These are phyloP conservation scores for Trichomonas vaginalis DNA, from an alignment of 208 protist genomes.

Conservation along the genomic window DNA sequence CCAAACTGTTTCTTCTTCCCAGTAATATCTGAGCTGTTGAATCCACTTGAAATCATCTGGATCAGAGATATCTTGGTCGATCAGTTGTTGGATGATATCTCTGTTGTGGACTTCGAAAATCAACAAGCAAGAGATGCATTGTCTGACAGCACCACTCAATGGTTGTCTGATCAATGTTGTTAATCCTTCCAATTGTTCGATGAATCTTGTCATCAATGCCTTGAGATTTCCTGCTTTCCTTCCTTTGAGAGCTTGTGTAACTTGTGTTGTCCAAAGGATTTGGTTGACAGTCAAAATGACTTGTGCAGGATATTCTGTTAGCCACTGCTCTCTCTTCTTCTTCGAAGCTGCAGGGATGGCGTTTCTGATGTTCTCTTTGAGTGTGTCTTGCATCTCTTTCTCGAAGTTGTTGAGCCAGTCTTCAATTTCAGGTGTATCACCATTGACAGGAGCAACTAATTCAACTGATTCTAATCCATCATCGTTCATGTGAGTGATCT, in stretches of 20 bases:
- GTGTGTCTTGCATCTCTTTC: constrained; percentile 23
- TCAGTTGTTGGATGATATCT: constrained; percentile 43
- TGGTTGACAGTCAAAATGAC: constrained; percentile 69
- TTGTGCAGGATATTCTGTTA: constrained; percentile 67
- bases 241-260: constrained; percentile 59
- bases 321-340: constrained; percentile 59
- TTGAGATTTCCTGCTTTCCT: not conserved
- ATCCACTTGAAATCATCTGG: constrained; percentile 78
- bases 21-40: constrained; percentile 83
- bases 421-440: constrained; percentile 62
- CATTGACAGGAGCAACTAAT: constrained; percentile 24
- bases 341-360: constrained; percentile 20
- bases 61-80: constrained; percentile 62
- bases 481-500: constrained; percentile 50
- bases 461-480: constrained; percentile 33
- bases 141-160: not conserved
- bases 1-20: constrained; percentile 42
- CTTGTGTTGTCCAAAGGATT: constrained; percentile 69
- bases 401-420: constrained; percentile 86
- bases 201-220: constrained; percentile 37
- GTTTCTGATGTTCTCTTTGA: constrained; percentile 12
- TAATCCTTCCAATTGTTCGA: not conserved
- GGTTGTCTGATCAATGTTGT: constrained; percentile 6
- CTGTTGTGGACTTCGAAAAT: constrained; percentile 56
- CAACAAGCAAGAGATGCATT: constrained; percentile 24